Evolutionary conservation across 139 green algal genomes (phyloP).

Genomic region (Chlamydomonas sphaeroides): DNA sequence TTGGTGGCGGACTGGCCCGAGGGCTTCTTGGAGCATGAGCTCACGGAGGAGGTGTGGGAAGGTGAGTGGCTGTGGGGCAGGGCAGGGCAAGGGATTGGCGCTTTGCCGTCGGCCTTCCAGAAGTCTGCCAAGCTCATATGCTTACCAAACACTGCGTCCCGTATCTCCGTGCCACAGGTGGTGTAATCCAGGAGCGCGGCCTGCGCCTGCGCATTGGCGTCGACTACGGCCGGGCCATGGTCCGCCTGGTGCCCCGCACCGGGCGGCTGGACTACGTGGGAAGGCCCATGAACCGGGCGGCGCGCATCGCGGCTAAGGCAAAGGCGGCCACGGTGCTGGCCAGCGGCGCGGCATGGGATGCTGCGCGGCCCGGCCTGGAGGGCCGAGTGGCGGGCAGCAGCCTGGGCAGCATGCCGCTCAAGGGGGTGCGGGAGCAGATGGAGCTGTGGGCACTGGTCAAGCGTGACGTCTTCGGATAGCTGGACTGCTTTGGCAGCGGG

Average conservation of each 20-base stretch:
- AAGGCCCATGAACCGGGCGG: slow-evolving; percentile 1
- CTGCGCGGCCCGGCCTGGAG: background rate
- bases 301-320: slow-evolving; percentile 1
- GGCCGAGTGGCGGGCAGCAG: background rate
- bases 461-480: too few species aligned
- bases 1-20: slow-evolving; percentile 24
- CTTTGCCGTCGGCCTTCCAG: too few species aligned
- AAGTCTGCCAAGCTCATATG: too few species aligned
- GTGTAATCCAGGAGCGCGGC: background rate
- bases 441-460: background rate
- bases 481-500: too few species aligned
- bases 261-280: slow-evolving; percentile 12
- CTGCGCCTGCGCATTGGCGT: background rate
- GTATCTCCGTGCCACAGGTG: background rate
- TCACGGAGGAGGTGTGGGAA: slow-evolving; percentile 38
- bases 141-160: too few species aligned
- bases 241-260: slow-evolving; percentile 2
- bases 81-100: background rate
- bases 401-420: background rate
- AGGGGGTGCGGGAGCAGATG: background rate
- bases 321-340: background rate
- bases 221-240: background rate
- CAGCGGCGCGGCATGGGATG: background rate
- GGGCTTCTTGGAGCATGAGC: slow-evolving; percentile 27
- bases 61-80: background rate